Evolutionary conservation across 495 filamentous ascomycete genomes (phyloP).

Genomic region (Aspergillus olivimuriae): DNA sequence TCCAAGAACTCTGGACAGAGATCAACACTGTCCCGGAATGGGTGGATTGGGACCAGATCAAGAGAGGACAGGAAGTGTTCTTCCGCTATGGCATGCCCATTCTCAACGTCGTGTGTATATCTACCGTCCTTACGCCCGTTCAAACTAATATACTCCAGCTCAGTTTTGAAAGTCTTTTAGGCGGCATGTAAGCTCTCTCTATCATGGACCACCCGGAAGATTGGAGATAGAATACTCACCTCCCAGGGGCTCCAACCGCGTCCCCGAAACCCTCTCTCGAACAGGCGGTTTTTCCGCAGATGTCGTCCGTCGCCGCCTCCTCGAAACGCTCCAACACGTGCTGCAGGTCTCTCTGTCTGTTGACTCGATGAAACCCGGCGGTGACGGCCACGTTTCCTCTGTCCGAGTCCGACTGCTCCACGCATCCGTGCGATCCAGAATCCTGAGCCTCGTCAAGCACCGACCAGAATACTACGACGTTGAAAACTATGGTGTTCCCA

Average conservation of each 20-base stretch:
- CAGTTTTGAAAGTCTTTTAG: conserved; percentile 34
- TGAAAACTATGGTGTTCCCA: conserved; percentile 54
- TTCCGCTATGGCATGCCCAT: conserved; percentile 67
- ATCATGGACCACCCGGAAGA: not conserved
- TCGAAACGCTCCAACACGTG: conserved; percentile 73
- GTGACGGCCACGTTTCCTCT: conserved; percentile 59
- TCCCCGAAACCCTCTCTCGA: conserved; percentile 68
- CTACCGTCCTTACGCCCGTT: too few relatives aligned
- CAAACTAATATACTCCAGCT: conserved; percentile 14
- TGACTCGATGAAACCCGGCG: conserved; percentile 60
- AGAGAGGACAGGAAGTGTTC: conserved; percentile 53
- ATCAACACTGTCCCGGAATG: conserved; percentile 65
- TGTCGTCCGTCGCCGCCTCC: conserved; percentile 61
- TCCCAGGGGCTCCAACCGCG: conserved; percentile 44
- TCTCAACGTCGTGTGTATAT: conserved; percentile 37
- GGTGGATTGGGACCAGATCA: conserved; percentile 79
- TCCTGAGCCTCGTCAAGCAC: conserved; percentile 49
- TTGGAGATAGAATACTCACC: conserved; percentile 8
- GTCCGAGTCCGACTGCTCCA: conserved; percentile 73
- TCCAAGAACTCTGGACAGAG: conserved; percentile 59
- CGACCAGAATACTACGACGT: conserved; percentile 59
- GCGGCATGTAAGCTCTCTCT: conserved; percentile 25
- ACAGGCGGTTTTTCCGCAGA: conserved; percentile 73
- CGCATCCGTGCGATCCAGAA: conserved; percentile 60
- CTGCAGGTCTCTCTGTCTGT: conserved; percentile 61